Evolutionary conservation across 2,329 filamentous ascomycete genomes (phyloP).

Genomic region (Fusarium setosum): DNA sequence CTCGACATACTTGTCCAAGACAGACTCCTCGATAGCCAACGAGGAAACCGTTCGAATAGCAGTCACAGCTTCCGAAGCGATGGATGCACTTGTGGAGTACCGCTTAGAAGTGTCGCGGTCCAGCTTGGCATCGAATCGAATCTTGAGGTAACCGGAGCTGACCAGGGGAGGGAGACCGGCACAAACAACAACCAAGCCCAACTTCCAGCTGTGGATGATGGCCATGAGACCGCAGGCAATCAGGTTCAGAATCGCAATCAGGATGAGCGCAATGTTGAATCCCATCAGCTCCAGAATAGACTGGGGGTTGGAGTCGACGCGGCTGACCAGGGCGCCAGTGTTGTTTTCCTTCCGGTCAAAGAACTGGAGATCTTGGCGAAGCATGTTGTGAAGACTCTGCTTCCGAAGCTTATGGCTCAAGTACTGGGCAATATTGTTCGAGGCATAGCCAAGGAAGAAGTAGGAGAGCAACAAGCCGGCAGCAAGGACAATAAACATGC

Average conservation of each 20-base stretch:
- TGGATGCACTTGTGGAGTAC: conserved; percentile 50
- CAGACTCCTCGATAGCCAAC: conserved; percentile 53
- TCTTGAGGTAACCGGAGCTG: conserved; percentile 51
- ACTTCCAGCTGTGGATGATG: conserved; percentile 59
- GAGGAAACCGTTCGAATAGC: conserved; percentile 55
- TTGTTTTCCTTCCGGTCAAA: conserved; percentile 56
- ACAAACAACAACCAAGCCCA: conserved; percentile 60
- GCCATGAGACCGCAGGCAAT: conserved; percentile 54
- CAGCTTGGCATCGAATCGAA: conserved; percentile 53
- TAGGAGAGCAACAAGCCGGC: conserved; percentile 58
- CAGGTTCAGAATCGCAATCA: conserved; percentile 52
- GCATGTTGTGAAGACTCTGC: conserved; percentile 45
- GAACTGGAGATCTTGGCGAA: conserved; percentile 55
- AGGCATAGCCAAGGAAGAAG: conserved; percentile 50
- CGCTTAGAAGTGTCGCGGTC: conserved; percentile 51
- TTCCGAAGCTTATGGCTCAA: conserved; percentile 40
- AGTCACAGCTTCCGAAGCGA: conserved; percentile 57
- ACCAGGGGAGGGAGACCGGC: conserved; percentile 53
- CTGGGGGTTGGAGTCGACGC: conserved; percentile 52
- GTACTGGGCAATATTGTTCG: conserved; percentile 47
- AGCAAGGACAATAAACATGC: conserved; percentile 66
- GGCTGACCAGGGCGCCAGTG: conserved; percentile 50
- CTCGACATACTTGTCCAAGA: conserved; percentile 45
- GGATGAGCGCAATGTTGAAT: conserved; percentile 54
- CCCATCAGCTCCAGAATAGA: conserved; percentile 56